Base-by-base conservation (phyloP, 306 rosid genomes). In the Glycine soja region DNA sequence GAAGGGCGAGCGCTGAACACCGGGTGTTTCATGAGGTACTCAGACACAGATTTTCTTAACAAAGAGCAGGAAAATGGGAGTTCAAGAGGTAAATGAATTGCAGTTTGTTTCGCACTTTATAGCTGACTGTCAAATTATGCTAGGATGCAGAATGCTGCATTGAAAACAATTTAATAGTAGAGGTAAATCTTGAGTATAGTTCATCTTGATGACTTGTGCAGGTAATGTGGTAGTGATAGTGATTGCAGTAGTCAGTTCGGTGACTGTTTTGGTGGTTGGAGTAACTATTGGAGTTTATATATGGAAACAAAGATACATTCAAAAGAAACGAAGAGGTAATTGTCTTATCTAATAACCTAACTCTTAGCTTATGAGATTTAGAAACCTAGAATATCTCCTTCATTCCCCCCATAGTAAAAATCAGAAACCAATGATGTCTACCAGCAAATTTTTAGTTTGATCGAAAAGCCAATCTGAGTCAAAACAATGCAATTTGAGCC, bases 11-110 rank as follows among this genome's bases (percentile, higher is more conserved):
- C 93, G 0, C 53, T 93, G 48, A 63, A 91, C 80, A 89, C 97
- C 0, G 98, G 99, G 7, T 95, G 98, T 93, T 93, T 93, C 89
- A 85, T 95, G 94, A 93, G 96, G 88, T 95, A 91, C 85, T 93
- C 97, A 0, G 89, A 93, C 77, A 88, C 2, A 38, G 88, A 95
- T 73, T 95, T 95, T 80, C 94, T 95, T 77, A 93, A 95, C 85
- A 83, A 84, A 77, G 83, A 84, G 80, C 64, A 7, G 16, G 75
- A 78, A 73, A 85, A 48, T 81, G 85, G 74, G 57, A 85, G 86
- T 42, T 91, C 92, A 47, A 61, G 79, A 87, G 97, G 98, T 92
- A 74, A 24, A 74, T 12, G 30, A 68, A 58, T 48, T 54, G 59
- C 10, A 46, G 24, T 45, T 42, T 24, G 43, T 51, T 34, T 67